These are phyloP conservation scores for Discostella stelligeroides DNA, from an alignment of 108 stramenopile species.

Conservation along the genomic window DNA sequence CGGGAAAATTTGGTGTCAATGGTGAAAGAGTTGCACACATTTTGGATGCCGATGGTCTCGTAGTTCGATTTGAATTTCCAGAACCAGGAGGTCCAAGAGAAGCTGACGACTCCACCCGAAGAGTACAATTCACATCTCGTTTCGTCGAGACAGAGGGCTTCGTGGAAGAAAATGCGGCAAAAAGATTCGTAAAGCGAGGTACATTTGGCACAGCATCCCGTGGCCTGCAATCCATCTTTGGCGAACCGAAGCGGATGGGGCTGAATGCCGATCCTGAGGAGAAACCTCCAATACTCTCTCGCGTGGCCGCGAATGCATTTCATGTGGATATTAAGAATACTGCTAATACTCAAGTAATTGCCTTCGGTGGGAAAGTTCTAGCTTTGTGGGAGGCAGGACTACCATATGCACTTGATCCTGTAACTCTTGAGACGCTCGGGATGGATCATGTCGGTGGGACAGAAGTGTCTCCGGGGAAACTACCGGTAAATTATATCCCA, in stretches of 20 bases:
- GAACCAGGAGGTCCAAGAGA: too few species aligned
- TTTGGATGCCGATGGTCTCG: conserved; percentile 61
- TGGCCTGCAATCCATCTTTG: conserved; percentile 10
- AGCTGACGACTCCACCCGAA: too few species aligned
- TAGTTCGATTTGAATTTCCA: conserved; percentile 45
- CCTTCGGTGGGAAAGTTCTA: conserved; percentile 64
- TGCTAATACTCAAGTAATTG: conserved; percentile 69
- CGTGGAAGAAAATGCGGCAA: conserved; percentile 34
- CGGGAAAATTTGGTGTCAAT: conserved; percentile 60
- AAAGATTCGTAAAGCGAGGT: conserved; percentile 46
- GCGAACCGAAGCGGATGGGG: conserved; percentile 29
- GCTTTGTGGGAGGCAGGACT: conserved; percentile 68
- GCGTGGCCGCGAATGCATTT: conserved; percentile 53
- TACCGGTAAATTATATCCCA: conserved; percentile 36
- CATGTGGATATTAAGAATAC: conserved; percentile 64
- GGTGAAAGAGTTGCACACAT: conserved; percentile 59
- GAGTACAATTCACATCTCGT: conserved; percentile 49
- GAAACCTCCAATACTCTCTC: conserved; percentile 33
- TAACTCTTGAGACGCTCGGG: conserved; percentile 55
- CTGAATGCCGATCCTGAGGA: conserved; percentile 52
- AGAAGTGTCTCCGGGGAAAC: neutral
- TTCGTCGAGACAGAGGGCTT: conserved; percentile 60
- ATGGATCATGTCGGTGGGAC: conserved; percentile 51
- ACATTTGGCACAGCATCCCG: conserved; percentile 57
- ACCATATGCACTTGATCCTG: conserved; percentile 55